A percentile compares a stretch with the other conserved stretches of the same genome.
Evolutionary conservation across 2,329 filamentous ascomycete species (phyloP).

Genomic region (Pestalotiopsis sp.): DNA sequence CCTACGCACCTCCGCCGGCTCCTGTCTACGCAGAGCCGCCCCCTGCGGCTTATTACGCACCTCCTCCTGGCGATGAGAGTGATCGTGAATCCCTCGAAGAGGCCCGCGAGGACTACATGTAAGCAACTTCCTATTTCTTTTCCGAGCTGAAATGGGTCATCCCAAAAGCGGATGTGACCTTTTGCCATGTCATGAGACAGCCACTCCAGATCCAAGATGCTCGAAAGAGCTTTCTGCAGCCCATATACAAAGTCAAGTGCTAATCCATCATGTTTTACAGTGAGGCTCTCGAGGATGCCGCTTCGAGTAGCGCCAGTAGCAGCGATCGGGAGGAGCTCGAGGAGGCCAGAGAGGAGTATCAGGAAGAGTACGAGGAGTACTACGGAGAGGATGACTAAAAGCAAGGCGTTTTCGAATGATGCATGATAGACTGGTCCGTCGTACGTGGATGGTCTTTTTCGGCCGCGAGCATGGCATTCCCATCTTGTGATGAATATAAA

Average conservation of each 20-base stretch:
- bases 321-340: slow-evolving; percentile 45
- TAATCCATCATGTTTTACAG: too few species aligned
- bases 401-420: neutral
- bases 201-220: too few species aligned
- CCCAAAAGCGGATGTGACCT: too few species aligned
- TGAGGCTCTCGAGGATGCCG: slow-evolving; percentile 47
- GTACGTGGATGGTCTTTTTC: neutral
- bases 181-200: too few species aligned
- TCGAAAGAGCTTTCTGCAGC: too few species aligned
- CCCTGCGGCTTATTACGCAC: slow-evolving; percentile 1
- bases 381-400: slow-evolving; percentile 21
- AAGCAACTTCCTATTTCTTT: too few species aligned
- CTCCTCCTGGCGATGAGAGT: slow-evolving; percentile 18
- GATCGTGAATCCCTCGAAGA: slow-evolving; percentile 35
- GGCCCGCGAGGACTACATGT: slow-evolving; percentile 41
- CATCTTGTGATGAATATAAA: neutral
- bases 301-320: slow-evolving; percentile 31
- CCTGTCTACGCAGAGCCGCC: slow-evolving; percentile 15
- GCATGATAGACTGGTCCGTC: neutral
- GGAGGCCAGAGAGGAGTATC: slow-evolving; percentile 52
- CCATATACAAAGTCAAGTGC: too few species aligned
- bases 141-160: too few species aligned
- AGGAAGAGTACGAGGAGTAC: slow-evolving; percentile 50
- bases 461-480: neutral
- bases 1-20: slow-evolving; percentile 9